Evolutionary conservation across 345 rosid species (phyloP).

Genomic region (Kernera saxatilis): DNA sequence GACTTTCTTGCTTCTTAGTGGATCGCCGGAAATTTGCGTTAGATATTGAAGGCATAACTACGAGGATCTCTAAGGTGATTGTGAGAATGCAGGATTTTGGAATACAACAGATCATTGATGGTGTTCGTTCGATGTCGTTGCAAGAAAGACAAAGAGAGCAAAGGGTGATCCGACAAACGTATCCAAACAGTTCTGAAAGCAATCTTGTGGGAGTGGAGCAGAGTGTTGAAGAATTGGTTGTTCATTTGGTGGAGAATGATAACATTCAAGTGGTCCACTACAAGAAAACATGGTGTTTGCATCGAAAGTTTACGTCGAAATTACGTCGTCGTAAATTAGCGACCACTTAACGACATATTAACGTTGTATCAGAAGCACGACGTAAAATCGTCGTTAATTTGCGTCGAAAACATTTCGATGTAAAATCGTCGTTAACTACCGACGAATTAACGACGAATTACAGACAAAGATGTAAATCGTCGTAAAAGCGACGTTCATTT

Average conservation of each 20-base stretch:
- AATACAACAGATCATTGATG: conserved; percentile 11
- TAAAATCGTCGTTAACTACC: too few relatives aligned
- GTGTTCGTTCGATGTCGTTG: not conserved
- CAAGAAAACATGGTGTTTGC: too few relatives aligned
- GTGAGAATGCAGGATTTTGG: conserved; percentile 28
- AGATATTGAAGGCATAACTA: conserved; percentile 14
- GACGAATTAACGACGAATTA: too few relatives aligned
- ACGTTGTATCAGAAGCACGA: too few relatives aligned
- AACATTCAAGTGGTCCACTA: conserved; percentile 23
- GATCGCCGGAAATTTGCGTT: not conserved
- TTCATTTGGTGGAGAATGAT: not conserved
- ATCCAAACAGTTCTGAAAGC: conserved; percentile 24
- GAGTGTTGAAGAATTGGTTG: conserved; percentile 16
- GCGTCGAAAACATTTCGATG: too few relatives aligned
- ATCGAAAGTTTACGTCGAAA: too few relatives aligned
- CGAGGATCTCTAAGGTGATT: conserved; percentile 24
- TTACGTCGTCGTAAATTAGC: too few relatives aligned
- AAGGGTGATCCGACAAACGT: conserved; percentile 11
- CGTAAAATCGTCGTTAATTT: too few relatives aligned
- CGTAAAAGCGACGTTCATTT: too few relatives aligned
- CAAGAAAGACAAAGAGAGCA: conserved; percentile 7
- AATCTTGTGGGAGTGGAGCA: conserved; percentile 36
- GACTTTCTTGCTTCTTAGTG: not conserved
- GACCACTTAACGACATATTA: too few relatives aligned
- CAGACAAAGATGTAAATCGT: too few relatives aligned